Evolutionary conservation across 768 basidiomycete genomes (phyloP), one percentile per base, ranked within the genome.

Genomic region (Amanita rubescens): DNA sequence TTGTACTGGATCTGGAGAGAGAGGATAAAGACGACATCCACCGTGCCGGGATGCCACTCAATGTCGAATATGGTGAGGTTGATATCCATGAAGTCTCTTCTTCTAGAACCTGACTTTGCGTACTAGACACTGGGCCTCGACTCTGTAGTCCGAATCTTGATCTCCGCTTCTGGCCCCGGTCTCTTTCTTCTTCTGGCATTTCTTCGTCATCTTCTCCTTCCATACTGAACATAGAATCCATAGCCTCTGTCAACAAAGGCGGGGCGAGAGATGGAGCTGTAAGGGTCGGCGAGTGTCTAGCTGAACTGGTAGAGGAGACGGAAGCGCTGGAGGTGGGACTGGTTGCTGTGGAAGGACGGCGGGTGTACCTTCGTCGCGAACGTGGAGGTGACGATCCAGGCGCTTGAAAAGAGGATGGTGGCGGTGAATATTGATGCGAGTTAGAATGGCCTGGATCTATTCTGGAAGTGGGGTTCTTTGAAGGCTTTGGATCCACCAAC

Each of bases 1-100:
- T 8, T 8, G 27, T 30, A 8, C 27, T 8, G 3, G 27, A 30
- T 30, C 27, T 3, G 20, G 58, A 25, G 9, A 55, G 24, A 25
- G 53, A 35, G 27, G 67, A 62, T n/a, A 83, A 64, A 7, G 73
- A 67, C 1, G 80, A 74, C 62, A 83, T 76, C 69, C 76, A 74
- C 53, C 72, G 70, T 0, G 82, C 72, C 1, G 79, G 78, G 22
- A 76, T 62, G 27, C 69, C 69, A 2, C 77, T 68, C 5, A 80
- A 62, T 0, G 76, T 70, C 48, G 75, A n/a, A n/a, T n/a, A 74
- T 15, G 72, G 70, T 7, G 60, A 49, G 7, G 65, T 38, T 15
- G 37, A 17, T 17, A 17, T 38, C 19, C n/a, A 62, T 7, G 55
- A 56, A 12, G 56, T n/a, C n/a, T n/a, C n/a, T n/a, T n/a, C n/a